Evolutionary conservation across 2,329 filamentous ascomycete genomes (phyloP), one percentile per base, ranked within the genome.

Genomic region (Grosmannia serpens): DNA sequence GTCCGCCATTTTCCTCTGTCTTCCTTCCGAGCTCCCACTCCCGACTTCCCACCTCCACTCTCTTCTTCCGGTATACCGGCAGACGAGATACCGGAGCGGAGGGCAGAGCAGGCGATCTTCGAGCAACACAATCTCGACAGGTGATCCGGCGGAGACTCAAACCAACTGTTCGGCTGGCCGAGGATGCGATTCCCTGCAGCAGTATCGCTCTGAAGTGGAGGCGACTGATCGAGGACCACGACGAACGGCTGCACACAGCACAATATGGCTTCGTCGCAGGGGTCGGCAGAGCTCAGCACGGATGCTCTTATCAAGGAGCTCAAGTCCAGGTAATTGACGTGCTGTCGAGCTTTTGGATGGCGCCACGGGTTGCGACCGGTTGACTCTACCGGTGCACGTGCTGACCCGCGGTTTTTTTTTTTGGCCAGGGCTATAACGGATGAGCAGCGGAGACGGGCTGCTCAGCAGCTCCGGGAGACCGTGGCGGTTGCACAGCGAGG

Each of bases 401-500:
- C 61, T 61, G 27, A 61, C 56, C 17, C 9, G 22, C 3, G n/a
- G 11, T 35, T 26, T 26, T 26, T 35, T 27, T 13, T 26, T 26
- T 35, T 27, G 9, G 7, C 22, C 54, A 70, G 68, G 53, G 64
- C 64, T 31, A 71, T 73, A 58, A 67, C 65, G 22, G 73, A 73
- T 61, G 81, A 84, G 55, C 59, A 63, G 77, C 82, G 64, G 73
- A 78, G 60, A 78, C 74, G 80, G 64, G 75, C 77, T 22, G 80
- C 81, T 44, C 68, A 73, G 51, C 75, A 81, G 68, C 73, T 84
- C 57, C 74, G 77, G 62, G 80, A 83, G 58, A 72, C 83, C 51
- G 80, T 84, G 20, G 73, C 71, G 11, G 69, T 77, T 15, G 81
- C 77, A 63, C 78, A 83, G 63, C 74, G 80, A 76, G 81, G 81